These are phyloP conservation scores for Aspergillus flavus DNA, from an alignment of 2,329 filamentous ascomycete genomes.

Conservation along the genomic window DNA sequence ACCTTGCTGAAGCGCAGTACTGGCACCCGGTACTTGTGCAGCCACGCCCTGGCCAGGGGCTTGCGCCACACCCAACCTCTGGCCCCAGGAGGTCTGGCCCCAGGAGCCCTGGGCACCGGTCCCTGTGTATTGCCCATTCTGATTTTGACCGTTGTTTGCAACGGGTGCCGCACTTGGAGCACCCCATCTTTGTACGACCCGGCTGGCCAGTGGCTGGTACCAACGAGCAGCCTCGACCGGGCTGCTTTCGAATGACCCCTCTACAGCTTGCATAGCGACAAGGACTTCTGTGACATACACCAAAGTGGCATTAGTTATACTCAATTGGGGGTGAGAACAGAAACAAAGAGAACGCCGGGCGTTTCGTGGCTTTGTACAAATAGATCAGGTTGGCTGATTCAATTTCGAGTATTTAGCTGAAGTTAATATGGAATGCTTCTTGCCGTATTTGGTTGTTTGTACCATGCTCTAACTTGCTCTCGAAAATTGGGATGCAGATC, in stretches of 20 bases:
- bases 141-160: not conserved
- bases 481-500: not conserved
- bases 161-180: not conserved
- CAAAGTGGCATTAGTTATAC: not conserved
- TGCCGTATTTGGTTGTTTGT: not conserved
- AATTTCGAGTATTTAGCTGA: not conserved
- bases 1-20: not conserved
- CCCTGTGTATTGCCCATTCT: not conserved
- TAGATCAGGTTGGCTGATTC: not conserved
- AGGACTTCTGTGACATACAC: not conserved
- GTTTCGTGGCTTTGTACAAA: not conserved
- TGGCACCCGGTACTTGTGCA: not conserved
- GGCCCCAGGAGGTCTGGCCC: too few species aligned
- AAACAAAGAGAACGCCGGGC: not conserved
- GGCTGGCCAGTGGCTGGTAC: not conserved
- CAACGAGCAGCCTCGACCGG: not conserved
- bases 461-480: not conserved
- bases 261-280: not conserved
- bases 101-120: not conserved
- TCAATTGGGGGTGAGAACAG: not conserved
- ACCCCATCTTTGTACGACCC: not conserved
- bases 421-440: not conserved
- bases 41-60: too few species aligned
- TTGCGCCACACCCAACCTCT: too few species aligned
- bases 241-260: not conserved